Base-by-base conservation (phyloP, 2,329 filamentous ascomycete species). In the Pseudogymnoascus sp. region DNA sequence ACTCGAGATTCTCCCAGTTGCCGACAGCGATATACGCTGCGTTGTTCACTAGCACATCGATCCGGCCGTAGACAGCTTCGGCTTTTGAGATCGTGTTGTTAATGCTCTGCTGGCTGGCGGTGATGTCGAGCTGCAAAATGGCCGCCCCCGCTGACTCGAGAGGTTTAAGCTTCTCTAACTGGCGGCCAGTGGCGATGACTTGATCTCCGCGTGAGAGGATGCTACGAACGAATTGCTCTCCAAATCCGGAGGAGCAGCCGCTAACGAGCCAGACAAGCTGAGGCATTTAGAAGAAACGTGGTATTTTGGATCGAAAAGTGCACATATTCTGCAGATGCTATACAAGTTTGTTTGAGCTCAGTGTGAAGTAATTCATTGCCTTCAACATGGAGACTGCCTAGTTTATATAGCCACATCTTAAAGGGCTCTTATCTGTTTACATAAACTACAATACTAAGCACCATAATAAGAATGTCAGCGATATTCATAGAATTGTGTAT, bases 11-110 rank as follows among this genome's bases (percentile, higher is more conserved):
- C 25, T 42, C 39, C 39, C 39, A 42, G 39, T 21, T 18, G 21
- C 39, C 39, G 21, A 18, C 2, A 18, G 39, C 39, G 18, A 42
- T 18, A 42, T 42, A 42, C 39, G 94, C 94, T 60, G 94, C 94
- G 72, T 99, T 99, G 86, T 99, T 99, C 80, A 99, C 83, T 66
- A 99, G 77, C 66, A 99, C 92, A 73, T 99, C 94, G 69, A 99
- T 84, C 69, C 93, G 90, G 70, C 94, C 94, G 74, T 89, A 97
- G 42, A 88, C 87, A 72, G 97, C 92, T 71, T 99, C 94, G 61
- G 92, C 92, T 62, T 85, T 87, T 83, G 97, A 94, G 70, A 99
- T 87, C 55, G 97, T 90, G 39, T 83, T 82, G 61, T 97, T 92
- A 55, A 42, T 9, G 21, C 21, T 10, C 21, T 18, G 39, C 10